Conservation (phyloP, 164 flowering plant species). For the Cinnamomum chago region DNA sequence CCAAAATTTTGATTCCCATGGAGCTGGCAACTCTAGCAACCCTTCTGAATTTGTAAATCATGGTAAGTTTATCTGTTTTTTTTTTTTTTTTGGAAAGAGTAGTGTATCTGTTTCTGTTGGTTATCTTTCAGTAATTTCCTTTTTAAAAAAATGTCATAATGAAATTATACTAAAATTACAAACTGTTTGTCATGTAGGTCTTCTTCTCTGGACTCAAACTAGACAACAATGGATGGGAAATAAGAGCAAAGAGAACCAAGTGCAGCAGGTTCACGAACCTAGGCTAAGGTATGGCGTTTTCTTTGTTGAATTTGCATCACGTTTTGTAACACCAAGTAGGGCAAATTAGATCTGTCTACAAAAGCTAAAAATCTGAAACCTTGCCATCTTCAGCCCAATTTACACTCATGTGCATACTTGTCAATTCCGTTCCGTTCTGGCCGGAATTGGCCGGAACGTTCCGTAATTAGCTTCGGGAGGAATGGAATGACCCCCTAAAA, state of each 20-base stretch:
- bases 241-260: constrained; percentile 22
- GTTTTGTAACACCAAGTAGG: neutral
- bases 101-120: neutral
- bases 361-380: neutral
- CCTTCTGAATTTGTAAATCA: constrained; percentile 67
- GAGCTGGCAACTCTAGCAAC: constrained; percentile 34
- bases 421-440: too few relatives aligned
- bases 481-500: too few relatives aligned
- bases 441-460: too few relatives aligned
- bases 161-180: neutral
- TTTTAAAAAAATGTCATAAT: neutral
- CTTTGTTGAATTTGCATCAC: neutral
- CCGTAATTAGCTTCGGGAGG: too few relatives aligned
- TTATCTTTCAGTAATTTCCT: neutral
- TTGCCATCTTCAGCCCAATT: neutral
- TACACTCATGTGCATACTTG: neutral
- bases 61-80: constrained; percentile 35
- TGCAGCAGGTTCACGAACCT: constrained; percentile 36
- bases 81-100: neutral
- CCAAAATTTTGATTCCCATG: constrained; percentile 32
- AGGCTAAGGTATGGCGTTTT: constrained; percentile 41
- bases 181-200: constrained; percentile 31
- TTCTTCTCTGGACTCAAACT: constrained; percentile 62
- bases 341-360: neutral
- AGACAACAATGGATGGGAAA: constrained; percentile 68